phyloP scores from a whole-genome alignment of 2,329 filamentous ascomycete species.

The Colletotrichum sp. region DNA sequence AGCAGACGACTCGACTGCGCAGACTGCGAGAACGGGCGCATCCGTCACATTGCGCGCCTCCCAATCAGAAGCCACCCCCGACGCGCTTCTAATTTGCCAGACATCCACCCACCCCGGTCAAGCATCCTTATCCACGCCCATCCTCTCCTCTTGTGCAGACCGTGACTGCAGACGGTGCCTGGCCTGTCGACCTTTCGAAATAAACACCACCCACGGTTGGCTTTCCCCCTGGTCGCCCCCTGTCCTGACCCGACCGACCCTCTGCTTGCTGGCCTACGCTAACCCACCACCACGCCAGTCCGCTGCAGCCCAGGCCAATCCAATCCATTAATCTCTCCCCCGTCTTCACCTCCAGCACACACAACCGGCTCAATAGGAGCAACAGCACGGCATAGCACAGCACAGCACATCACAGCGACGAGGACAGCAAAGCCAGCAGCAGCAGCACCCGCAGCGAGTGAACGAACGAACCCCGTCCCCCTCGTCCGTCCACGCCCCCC shows the following conservation, averaged over 20 bases:
- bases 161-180: not conserved
- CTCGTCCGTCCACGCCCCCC: not conserved
- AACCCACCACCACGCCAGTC: not conserved
- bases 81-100: slow-evolving; percentile 18
- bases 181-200: not conserved
- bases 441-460: not conserved
- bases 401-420: not conserved
- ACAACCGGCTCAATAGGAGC: not conserved
- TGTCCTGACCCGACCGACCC: not conserved
- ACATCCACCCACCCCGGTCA: slow-evolving; percentile 1
- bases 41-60: slow-evolving; percentile 15
- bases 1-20: not conserved
- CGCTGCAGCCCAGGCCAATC: not conserved
- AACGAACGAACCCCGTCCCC: not conserved
- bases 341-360: not conserved
- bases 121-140: not conserved
- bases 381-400: not conserved
- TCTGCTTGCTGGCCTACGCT: not conserved
- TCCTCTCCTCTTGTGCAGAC: not conserved
- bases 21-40: slow-evolving; percentile 11
- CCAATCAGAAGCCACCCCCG: slow-evolving; percentile 4
- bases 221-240: not conserved
- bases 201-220: not conserved
- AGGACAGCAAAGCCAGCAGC: not conserved
- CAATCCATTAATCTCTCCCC: not conserved